Evolutionary conservation across 495 filamentous ascomycete genomes (phyloP), one percentile per base, ranked within the genome.

Genomic region (Tirmania nivea): DNA sequence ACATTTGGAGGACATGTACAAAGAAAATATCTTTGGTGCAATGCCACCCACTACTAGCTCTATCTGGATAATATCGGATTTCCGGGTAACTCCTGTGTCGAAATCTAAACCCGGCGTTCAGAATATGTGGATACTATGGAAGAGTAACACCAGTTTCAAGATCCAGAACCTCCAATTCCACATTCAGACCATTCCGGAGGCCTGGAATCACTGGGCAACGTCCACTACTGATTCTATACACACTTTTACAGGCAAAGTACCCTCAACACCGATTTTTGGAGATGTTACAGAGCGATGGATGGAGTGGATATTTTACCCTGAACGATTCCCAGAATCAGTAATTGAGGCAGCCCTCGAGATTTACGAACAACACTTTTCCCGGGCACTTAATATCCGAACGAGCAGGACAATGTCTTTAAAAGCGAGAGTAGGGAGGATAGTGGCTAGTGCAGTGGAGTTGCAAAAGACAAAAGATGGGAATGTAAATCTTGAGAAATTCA

Each of bases 51-150:
- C 72, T 55, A 82, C 81, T 50, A 78, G 79, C 52, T 82, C 86
- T 60, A 78, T 84, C 56, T 99, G 81, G 92, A 90, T 75, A 54
- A 70, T 93, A 56, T 81, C 82, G 11, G 85, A 93, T 58, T 96
- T 95, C 65, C 74, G 78, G 54, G 65, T 93, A 31, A 75, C 74
- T 37, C 63, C 74, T 1, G 67, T 67, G 21, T 57, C 56, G 7
- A 52, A 64, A 3, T 54, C 64, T 35, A 54, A 62, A 20, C 53
- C 59, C 7, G 54, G 61, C 11, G 65, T 66, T 16, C 75, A 79
- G 56, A 76, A 86, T 62, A 53, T 89, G 4, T 99, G 90, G 90
- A 74, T 87, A 11, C 68, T 90, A 45, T 89, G 85, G 86, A 81
- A 88, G 69, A 80, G 83, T 67, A 81, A 90, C 63, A 75, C 81